Percentiles rank a stretch among this genome's conserved stretches.
Conservation (phyloP, 257 asterid genomes). For the Nicotiana obtusifolia region DNA sequence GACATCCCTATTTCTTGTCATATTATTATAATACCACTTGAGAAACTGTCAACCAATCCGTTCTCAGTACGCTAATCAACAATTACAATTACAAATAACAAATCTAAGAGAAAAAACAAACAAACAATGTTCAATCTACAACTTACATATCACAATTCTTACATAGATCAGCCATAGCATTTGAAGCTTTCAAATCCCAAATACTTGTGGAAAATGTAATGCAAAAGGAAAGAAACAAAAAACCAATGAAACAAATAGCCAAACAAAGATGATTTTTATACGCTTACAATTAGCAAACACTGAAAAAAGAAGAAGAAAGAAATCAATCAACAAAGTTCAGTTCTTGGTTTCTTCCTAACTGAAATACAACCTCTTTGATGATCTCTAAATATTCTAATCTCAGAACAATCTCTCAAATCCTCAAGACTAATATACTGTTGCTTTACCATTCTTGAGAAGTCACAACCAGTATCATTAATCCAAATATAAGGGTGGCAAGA, state of each 20-base stretch:
- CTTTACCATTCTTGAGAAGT: constrained; percentile 77
- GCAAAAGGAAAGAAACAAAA: not conserved
- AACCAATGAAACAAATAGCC: not conserved
- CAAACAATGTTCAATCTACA: not conserved
- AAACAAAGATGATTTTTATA: too few relatives aligned
- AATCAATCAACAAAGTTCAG: constrained; percentile 47
- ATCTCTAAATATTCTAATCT: constrained; percentile 66
- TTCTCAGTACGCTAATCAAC: too few relatives aligned
- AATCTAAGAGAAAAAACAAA: not conserved
- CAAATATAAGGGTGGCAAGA: constrained; percentile 89
- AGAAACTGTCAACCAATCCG: too few relatives aligned
- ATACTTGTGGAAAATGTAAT: not conserved
- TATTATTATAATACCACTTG: too few relatives aligned
- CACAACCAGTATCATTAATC: constrained; percentile 66
- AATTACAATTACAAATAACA: too few relatives aligned
- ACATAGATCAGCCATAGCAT: not conserved
- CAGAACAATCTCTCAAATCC: constrained; percentile 75
- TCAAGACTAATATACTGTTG: constrained; percentile 82
- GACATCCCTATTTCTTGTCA: too few relatives aligned
- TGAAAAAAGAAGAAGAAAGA: not conserved
- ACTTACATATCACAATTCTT: not conserved
- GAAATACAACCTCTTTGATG: constrained; percentile 66
- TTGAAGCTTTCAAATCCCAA: not conserved
- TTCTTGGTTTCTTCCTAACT: constrained; percentile 60
- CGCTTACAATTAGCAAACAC: too few relatives aligned